Base-by-base conservation (phyloP, 2,329 filamentous ascomycete genomes). In the Colletotrichum simmondsii region DNA sequence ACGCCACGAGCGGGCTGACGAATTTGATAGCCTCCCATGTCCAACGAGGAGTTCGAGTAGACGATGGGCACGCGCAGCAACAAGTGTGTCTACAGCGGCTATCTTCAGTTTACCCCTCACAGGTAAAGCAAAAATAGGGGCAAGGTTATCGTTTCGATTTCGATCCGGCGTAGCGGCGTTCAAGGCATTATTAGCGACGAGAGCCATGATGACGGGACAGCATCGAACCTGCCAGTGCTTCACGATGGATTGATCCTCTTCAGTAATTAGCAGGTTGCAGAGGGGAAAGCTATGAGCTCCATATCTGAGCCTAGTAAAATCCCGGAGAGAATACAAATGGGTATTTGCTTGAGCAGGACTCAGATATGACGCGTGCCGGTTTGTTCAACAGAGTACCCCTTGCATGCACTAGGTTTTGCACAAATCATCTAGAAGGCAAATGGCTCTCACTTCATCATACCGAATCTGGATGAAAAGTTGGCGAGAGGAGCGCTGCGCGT, bases 381-480 rank as follows among this genome's bases (percentile, higher is more conserved):
- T 5, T 56, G 24, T 26, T 12, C 11, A 56, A 26, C 22, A 24
- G 22, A 16, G 5, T 28, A 26, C 12, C 26, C 7, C 26, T 19
- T 26, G 32, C 53, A 56, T 12, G 14, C 37, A 24, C 35, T 19
- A 56, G 5, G 12, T 46, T 24, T 7, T 16, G n/a, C 22, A 24
- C 3, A 14, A 12, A 32, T 16, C n/a, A 24, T 16, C 26, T 16
- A 24, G 4, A 8, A 26, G 53, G 65, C 49, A 35, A 26, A 12
- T 14, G 4, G 26, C 11, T 37, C 28, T 83, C 79, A 84, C 80
- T 87, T 83, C 72, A 87, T 88, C 83, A 93, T 91, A 61, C 92
- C 93, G 78, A 95, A 94, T 74, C 93, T 89, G 37, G 92, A 93
- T n/a, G 92, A 93, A 77, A 95, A 90, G 72, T 92, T 92, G 62